Evolutionary conservation across 768 basidiomycete species (phyloP).

Genomic region (Rhizopogon vesiculosus): DNA sequence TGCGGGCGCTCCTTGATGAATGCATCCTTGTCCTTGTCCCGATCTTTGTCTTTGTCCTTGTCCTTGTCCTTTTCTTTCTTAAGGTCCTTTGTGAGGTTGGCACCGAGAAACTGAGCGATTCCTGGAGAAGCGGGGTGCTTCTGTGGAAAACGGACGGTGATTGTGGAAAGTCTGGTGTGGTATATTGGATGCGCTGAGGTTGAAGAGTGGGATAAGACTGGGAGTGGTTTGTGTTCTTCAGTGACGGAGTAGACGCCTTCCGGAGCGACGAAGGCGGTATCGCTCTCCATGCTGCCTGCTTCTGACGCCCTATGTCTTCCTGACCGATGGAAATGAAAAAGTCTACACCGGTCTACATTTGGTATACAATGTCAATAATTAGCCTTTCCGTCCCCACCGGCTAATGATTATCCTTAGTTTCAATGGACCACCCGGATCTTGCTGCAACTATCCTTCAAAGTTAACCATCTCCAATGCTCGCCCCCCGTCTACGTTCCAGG

Average conservation of each 20-base stretch:
- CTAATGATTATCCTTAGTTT: slow-evolving; percentile 1
- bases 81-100: slow-evolving; percentile 51
- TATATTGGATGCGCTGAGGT: slow-evolving; percentile 30
- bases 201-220: slow-evolving; percentile 34
- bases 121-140: slow-evolving; percentile 55
- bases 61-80: slow-evolving; percentile 51
- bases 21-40: slow-evolving; percentile 36
- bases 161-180: slow-evolving; percentile 60
- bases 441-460: slow-evolving; percentile 2
- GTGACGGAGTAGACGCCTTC: slow-evolving; percentile 88
- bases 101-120: slow-evolving; percentile 63
- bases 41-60: slow-evolving; percentile 29
- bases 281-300: slow-evolving; percentile 60
- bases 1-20: slow-evolving; percentile 30
- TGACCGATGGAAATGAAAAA: neutral
- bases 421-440: slow-evolving; percentile 23
- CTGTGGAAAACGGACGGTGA: slow-evolving; percentile 59
- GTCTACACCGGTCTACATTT: neutral
- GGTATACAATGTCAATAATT: neutral
- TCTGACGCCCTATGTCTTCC: neutral
- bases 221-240: slow-evolving; percentile 74
- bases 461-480: slow-evolving; percentile 18
- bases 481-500: slow-evolving; percentile 15
- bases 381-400: slow-evolving; percentile 4
- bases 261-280: slow-evolving; percentile 81